These are phyloP conservation scores for Amauroascus verrucosus DNA, from an alignment of 2,329 filamentous ascomycete genomes.

Conservation along the genomic window DNA sequence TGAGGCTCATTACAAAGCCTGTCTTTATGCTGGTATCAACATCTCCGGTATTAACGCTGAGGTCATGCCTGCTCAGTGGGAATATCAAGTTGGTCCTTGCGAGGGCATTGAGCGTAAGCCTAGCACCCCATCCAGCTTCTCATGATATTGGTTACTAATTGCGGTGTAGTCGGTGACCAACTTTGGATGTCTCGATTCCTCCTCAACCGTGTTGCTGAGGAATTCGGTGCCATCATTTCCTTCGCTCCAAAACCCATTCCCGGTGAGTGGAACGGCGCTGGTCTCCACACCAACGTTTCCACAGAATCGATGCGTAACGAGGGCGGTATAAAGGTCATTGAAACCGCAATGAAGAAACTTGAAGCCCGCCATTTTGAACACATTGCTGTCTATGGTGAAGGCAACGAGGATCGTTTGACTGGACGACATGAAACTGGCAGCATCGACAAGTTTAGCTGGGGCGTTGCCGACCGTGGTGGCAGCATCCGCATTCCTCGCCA, in stretches of 20 bases:
- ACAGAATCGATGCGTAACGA: conserved; percentile 79
- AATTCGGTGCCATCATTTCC: conserved; percentile 92
- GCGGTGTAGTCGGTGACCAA: conserved; percentile 71
- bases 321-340: conserved; percentile 92
- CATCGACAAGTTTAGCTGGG: conserved; percentile 88
- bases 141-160: not conserved
- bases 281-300: conserved; percentile 89
- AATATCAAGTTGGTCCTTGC: conserved; percentile 93
- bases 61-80: conserved; percentile 97
- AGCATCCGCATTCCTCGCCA: conserved; percentile 88
- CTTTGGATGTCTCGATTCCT: conserved; percentile 91
- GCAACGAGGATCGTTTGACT: conserved; percentile 88
- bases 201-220: conserved; percentile 83
- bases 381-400: conserved; percentile 90
- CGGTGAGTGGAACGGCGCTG: conserved; percentile 94
- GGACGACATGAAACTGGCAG: conserved; percentile 87
- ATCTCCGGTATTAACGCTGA: conserved; percentile 99
- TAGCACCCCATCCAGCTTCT: not conserved
- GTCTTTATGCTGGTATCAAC: conserved; percentile 76
- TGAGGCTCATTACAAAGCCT: conserved; percentile 86
- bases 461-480: conserved; percentile 89
- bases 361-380: conserved; percentile 68
- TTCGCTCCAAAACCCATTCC: conserved; percentile 92
- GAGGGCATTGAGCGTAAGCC: conserved; percentile 67
- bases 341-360: conserved; percentile 73